Evolutionary conservation across 441 rosid species (phyloP).

Genomic region (Brassica balearica): DNA sequence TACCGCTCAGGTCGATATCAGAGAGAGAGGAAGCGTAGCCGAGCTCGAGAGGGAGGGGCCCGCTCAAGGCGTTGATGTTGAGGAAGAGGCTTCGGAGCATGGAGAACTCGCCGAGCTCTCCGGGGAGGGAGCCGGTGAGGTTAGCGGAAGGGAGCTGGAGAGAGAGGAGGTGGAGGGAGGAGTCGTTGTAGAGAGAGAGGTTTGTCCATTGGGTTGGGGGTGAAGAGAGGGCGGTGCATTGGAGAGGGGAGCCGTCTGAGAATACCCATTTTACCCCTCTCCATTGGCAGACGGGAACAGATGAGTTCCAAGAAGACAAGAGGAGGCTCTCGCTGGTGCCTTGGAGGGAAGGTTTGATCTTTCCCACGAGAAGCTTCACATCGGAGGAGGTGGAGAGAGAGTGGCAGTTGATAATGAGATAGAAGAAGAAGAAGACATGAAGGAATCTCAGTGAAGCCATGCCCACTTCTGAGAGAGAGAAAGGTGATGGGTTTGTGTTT

Average conservation of each 20-base stretch:
- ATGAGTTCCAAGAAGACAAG: constrained; percentile 85
- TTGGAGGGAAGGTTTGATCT: constrained; percentile 77
- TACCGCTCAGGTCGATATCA: constrained; percentile 79
- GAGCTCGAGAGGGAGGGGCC: constrained; percentile 87
- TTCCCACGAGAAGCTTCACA: constrained; percentile 73
- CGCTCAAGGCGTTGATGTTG: constrained; percentile 77
- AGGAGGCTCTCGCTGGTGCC: constrained; percentile 79
- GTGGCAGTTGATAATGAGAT: constrained; percentile 35
- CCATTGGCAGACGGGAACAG: constrained; percentile 96
- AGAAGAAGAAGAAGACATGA: constrained; percentile 36
- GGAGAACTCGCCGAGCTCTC: constrained; percentile 89
- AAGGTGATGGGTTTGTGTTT: constrained; percentile 26
- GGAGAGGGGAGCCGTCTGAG: constrained; percentile 65
- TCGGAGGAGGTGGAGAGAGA: constrained; percentile 55
- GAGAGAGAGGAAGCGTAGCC: constrained; percentile 88
- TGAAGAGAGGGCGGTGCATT: constrained; percentile 66
- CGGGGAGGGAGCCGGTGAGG: constrained; percentile 87
- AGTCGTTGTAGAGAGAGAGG: constrained; percentile 69
- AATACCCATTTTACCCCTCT: constrained; percentile 95
- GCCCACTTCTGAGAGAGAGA: constrained; percentile 27
- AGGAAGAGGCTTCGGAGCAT: constrained; percentile 85
- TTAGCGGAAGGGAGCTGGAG: constrained; percentile 98
- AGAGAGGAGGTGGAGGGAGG: constrained; percentile 77
- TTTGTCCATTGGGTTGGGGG: constrained; percentile 81
- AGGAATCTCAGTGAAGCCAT: constrained; percentile 61